Base-by-base conservation (phyloP, 1,284 basidiomycete genomes). In the Pseudozyma thailandica region DNA sequence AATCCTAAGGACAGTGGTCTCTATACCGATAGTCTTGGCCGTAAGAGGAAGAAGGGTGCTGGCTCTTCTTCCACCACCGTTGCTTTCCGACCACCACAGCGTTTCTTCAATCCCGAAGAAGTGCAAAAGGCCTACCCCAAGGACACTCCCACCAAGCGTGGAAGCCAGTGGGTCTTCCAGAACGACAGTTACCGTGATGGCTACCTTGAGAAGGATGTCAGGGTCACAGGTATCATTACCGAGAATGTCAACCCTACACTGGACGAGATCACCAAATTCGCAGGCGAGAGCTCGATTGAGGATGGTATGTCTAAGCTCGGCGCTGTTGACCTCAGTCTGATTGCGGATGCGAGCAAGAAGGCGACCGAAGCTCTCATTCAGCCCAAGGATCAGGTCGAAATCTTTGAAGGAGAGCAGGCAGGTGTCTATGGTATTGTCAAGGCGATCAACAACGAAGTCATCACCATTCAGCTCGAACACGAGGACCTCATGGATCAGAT, bases 181-280 rank as follows among this genome's bases (percentile, higher is more conserved):
- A 90, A 90, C 78, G 95, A 98, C 82, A 93, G 93, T 8, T 98
- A 91, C 86, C 90, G 89, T 74, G 91, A 97, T 61, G 96, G 95
- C 4, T 97, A 95, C 85, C 89, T 96, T 77, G 92, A 97, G 85
- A 98, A 98, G 85, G 95, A 98, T 82, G 90, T 97, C 86, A 91
- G 92, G 77, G 85, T 95, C 47, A 89, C 87, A 39, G 89, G 89
- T 0, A 85, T 98, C 43, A 88, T 90, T 59, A 85, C 91, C 44
- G 95, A 98, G 75, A 91, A 94, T 77, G 91, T 98, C 42, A 92
- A 94, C 76, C 95, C 95, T 0, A 94, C 93, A 0, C 86, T 99
- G 59, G 95, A 98, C 79, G 95, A 99, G 84, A 93, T 98, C 82
- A 92, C 93, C 1, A 89, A 89, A 64, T 98, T 98, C 84, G 88